Evolutionary conservation across 2,329 filamentous ascomycete genomes (phyloP).

Genomic region (Aureobasidium melanogenum): DNA sequence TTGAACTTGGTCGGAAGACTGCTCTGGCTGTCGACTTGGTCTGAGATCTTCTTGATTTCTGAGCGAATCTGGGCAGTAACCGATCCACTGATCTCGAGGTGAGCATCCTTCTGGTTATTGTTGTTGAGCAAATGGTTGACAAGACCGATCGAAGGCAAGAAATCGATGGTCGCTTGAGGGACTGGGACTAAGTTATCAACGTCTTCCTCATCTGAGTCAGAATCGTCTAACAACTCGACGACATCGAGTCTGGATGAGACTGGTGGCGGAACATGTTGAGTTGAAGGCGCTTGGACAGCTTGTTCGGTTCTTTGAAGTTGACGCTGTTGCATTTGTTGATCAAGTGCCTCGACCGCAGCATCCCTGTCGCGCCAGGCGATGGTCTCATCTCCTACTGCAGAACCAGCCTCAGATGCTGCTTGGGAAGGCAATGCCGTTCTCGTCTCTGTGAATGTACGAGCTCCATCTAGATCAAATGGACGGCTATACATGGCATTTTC

Average conservation of each 20-base stretch:
- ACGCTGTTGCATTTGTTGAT: neutral
- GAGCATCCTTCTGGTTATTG: neutral
- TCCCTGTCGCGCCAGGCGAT: constrained; percentile 9
- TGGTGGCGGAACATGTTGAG: constrained; percentile 10
- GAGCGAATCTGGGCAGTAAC: neutral
- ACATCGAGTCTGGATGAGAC: neutral
- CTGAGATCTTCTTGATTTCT: neutral
- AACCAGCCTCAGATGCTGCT: neutral
- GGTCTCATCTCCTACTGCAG: neutral
- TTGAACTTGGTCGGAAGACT: neutral
- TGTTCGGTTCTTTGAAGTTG: neutral
- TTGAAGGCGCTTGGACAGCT: constrained; percentile 14
- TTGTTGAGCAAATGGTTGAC: neutral
- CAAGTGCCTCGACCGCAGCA: constrained; percentile 7
- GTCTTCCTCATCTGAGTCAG: constrained; percentile 18
- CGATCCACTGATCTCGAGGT: neutral
- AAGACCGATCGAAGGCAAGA: neutral
- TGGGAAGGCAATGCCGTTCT: neutral
- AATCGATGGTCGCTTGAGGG: neutral
- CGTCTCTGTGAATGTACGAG: neutral
- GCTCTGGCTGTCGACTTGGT: neutral
- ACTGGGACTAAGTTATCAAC: neutral
- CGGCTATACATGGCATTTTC: constrained; percentile 4
- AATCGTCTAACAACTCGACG: constrained; percentile 11
- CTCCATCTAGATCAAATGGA: neutral